A percentile compares a stretch with the other conserved stretches of the same genome.
These are phyloP conservation scores for Zasmidium citrigriseum DNA, from an alignment of 2,329 filamentous ascomycete species.

Conservation along the genomic window DNA sequence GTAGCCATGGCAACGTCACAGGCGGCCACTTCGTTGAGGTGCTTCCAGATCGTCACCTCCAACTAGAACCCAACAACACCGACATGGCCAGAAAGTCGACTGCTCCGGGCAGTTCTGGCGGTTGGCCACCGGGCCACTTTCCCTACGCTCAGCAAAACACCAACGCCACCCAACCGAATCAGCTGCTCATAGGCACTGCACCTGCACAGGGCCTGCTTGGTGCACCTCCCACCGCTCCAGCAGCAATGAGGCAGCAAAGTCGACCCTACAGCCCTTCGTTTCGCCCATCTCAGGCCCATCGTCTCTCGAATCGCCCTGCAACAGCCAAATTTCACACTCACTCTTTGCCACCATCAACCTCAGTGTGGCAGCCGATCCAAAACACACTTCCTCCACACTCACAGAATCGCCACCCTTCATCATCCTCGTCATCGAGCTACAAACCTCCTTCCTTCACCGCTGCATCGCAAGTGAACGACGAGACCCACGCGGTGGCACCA, in stretches of 20 bases:
- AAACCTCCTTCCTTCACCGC: neutral
- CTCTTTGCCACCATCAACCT: too few relatives aligned
- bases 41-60: constrained; percentile 8
- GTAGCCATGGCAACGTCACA: constrained; percentile 20
- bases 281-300: too few relatives aligned
- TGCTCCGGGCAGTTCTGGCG: neutral
- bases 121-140: neutral
- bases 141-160: neutral
- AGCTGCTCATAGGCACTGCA: neutral
- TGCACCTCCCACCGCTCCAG: neutral
- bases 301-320: neutral
- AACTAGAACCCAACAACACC: neutral
- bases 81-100: neutral
- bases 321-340: neutral
- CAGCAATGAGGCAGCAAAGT: neutral
- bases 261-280: neutral
- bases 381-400: too few relatives aligned
- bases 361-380: too few relatives aligned
- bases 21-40: constrained; percentile 20
- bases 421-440: neutral
- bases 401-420: too few relatives aligned
- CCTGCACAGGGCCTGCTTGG: neutral
- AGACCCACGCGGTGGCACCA: neutral
- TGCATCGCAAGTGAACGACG: neutral
- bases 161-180: neutral